Percentiles rank a stretch among this genome's conserved stretches.
phyloP scores from a whole-genome alignment of 495 filamentous ascomycete genomes.

The Neurospora discreta region DNA sequence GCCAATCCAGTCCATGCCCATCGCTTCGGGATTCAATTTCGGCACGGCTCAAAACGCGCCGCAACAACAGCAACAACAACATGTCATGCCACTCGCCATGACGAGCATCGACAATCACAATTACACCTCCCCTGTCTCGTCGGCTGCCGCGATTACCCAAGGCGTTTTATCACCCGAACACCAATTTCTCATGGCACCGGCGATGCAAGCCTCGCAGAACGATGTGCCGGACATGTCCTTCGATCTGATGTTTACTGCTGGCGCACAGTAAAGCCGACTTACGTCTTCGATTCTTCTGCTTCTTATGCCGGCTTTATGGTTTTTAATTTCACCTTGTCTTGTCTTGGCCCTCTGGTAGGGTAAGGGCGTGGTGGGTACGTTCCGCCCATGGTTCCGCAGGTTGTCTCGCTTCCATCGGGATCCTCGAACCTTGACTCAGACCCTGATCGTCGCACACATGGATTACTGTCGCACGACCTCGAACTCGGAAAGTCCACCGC shows the following conservation, averaged over 20 bases:
- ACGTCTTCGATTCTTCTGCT: constrained; percentile 1
- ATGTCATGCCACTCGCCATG: constrained; percentile 14
- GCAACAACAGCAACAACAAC: constrained; percentile 2
- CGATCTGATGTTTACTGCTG: constrained; percentile 16
- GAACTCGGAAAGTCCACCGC: neutral
- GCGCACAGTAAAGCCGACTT: neutral
- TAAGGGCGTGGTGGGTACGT: neutral
- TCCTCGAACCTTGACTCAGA: neutral
- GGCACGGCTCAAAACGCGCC: neutral
- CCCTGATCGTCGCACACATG: neutral
- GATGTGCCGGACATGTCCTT: constrained; percentile 20
- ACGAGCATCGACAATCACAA: constrained; percentile 21
- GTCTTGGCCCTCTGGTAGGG: neutral
- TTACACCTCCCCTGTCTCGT: constrained; percentile 28
- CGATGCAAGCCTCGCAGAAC: constrained; percentile 4
- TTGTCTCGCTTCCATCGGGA: neutral
- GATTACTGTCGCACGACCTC: neutral
- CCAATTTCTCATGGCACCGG: constrained; percentile 2
- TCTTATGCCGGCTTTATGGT: neutral
- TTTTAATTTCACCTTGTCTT: neutral
- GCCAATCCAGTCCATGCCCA: constrained; percentile 21
- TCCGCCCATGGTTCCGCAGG: neutral
- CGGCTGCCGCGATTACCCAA: constrained; percentile 30
- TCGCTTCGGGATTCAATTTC: constrained; percentile 30
- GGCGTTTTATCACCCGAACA: constrained; percentile 10